A percentile compares a stretch with the other conserved stretches of the same genome.
Evolutionary conservation across 768 basidiomycete genomes (phyloP).

Genomic region (Amanita brunnescens): DNA sequence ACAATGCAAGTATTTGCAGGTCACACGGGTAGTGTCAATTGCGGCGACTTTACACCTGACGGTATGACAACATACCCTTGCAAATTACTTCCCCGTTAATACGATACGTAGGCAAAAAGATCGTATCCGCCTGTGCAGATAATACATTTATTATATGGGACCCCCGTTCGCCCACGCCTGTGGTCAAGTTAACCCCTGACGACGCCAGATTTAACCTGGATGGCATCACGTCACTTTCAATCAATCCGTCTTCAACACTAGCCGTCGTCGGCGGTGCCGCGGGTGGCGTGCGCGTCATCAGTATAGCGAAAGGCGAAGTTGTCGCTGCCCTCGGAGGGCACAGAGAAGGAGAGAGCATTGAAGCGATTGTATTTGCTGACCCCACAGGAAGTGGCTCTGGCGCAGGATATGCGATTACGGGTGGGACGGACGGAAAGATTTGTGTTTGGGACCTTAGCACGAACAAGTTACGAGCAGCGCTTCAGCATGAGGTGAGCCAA

Average conservation of each 20-base stretch:
- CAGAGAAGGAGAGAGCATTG: slow-evolving; percentile 79
- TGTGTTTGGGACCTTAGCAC: slow-evolving; percentile 93
- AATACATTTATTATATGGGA: slow-evolving; percentile 88
- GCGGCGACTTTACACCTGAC: slow-evolving; percentile 88
- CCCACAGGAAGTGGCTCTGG: slow-evolving; percentile 42
- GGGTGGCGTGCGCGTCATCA: slow-evolving; percentile 83
- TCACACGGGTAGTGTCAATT: slow-evolving; percentile 75
- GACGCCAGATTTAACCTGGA: slow-evolving; percentile 73
- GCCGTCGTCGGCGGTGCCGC: slow-evolving; percentile 83
- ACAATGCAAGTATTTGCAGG: slow-evolving; percentile 96
- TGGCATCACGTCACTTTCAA: slow-evolving; percentile 79
- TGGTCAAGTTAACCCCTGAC: slow-evolving; percentile 69
- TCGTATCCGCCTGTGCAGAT: slow-evolving; percentile 79
- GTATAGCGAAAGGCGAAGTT: slow-evolving; percentile 79
- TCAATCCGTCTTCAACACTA: slow-evolving; percentile 83
- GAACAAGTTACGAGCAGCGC: slow-evolving; percentile 72
- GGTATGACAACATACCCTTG: slow-evolving; percentile 32
- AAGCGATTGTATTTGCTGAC: slow-evolving; percentile 79
- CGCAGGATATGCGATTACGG: slow-evolving; percentile 67
- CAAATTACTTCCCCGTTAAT: not conserved
- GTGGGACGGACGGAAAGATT: slow-evolving; percentile 88
- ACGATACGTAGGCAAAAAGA: slow-evolving; percentile 59
- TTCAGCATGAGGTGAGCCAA: slow-evolving; percentile 64
- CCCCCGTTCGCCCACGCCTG: slow-evolving; percentile 64
- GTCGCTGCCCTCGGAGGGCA: slow-evolving; percentile 76